Percentiles rank a stretch among this genome's conserved stretches.
phyloP scores from a whole-genome alignment of 2,329 filamentous ascomycete genomes.

The Trichoderma sp. region DNA sequence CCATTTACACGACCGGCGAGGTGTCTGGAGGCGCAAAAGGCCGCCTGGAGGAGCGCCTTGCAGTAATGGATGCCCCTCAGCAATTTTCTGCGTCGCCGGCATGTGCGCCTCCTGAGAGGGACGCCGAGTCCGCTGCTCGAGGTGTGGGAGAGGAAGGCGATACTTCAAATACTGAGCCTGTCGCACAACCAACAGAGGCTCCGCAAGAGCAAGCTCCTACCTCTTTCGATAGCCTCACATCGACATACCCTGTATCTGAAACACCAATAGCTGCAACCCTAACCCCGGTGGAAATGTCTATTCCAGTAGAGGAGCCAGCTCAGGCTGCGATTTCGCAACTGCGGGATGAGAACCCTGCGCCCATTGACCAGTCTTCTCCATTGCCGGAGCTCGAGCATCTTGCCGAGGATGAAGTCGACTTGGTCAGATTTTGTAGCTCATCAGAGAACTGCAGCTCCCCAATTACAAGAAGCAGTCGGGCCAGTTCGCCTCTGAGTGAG shows the following conservation, averaged over 20 bases:
- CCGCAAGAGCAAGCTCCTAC: not conserved
- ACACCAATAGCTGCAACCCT: not conserved
- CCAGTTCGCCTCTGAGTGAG: constrained; percentile 29
- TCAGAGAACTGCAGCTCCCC: constrained; percentile 1
- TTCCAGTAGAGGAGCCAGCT: not conserved
- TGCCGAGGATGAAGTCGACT: not conserved
- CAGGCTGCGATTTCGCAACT: not conserved
- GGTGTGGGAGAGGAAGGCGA: not conserved
- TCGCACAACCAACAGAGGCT: not conserved
- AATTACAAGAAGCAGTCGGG: constrained; percentile 15
- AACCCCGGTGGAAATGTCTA: not conserved
- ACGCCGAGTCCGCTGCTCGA: not conserved
- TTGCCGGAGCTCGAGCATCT: not conserved
- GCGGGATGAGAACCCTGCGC: not conserved
- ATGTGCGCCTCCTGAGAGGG: not conserved
- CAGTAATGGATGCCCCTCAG: not conserved
- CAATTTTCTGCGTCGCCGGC: not conserved
- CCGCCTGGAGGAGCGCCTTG: not conserved
- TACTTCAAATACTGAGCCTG: not conserved
- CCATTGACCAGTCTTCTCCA: not conserved
- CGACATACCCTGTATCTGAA: not conserved
- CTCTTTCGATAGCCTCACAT: not conserved
- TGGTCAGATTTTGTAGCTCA: not conserved
- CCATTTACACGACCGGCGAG: not conserved
- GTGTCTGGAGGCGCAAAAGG: not conserved